phyloP scores from a whole-genome alignment of 352 stramenopile species.

The Bremia lactucae region DNA sequence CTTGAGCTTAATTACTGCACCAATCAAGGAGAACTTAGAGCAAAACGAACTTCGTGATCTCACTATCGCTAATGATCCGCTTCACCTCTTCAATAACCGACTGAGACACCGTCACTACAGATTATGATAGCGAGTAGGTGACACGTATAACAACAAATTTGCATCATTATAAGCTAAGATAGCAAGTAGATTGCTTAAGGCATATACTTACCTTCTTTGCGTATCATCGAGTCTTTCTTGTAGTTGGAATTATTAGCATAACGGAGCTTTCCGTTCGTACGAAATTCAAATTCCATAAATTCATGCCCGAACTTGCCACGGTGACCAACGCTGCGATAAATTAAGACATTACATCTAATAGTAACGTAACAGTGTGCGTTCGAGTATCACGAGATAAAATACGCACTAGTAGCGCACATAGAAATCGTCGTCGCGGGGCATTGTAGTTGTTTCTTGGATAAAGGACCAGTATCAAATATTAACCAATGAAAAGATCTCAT shows the following conservation, averaged over 20 bases:
- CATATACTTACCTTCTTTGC: slow-evolving; percentile 83
- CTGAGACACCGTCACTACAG: slow-evolving; percentile 78
- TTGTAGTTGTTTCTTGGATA: slow-evolving; percentile 8
- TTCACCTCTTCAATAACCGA: slow-evolving; percentile 91
- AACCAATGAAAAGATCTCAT: slow-evolving; percentile 15
- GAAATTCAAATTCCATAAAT: slow-evolving; percentile 97
- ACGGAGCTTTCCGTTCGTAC: slow-evolving; percentile 82
- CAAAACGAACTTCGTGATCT: slow-evolving; percentile 79
- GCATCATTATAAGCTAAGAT: no score
- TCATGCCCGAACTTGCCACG: slow-evolving; percentile 94
- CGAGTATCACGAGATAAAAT: not conserved
- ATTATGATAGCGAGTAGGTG: not conserved
- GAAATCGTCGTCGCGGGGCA: slow-evolving; percentile 71
- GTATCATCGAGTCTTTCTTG: slow-evolving; percentile 95
- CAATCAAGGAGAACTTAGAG: not conserved
- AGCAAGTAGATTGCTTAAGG: not conserved
- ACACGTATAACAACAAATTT: no score
- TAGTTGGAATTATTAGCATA: slow-evolving; percentile 99
- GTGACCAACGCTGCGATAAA: slow-evolving; percentile 82
- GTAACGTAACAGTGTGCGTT: no score
- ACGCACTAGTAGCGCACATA: slow-evolving; percentile 85
- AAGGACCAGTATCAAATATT: slow-evolving; percentile 8
- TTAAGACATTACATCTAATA: no score
- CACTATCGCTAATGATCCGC: slow-evolving; percentile 86
- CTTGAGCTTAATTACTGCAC: not conserved